Percentiles rank a stretch among this genome's conserved stretches.
Conservation (phyloP, 2,329 filamentous ascomycete species). For the Beauveria scarabaeidicola region DNA sequence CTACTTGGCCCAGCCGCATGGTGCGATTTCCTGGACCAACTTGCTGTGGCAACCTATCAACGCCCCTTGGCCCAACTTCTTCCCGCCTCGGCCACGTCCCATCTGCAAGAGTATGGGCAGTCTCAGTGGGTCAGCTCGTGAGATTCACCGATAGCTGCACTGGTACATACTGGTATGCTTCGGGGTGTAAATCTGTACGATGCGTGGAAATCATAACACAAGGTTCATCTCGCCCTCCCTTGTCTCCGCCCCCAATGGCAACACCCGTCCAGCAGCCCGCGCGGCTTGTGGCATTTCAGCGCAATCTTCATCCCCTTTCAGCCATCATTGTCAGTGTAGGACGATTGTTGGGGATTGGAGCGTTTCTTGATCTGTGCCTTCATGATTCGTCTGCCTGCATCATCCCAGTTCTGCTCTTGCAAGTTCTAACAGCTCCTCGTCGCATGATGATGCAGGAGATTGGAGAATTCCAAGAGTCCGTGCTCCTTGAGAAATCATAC, state of each 20-base stretch:
- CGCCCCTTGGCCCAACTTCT: slow-evolving; percentile 2
- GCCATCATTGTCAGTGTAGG: not conserved
- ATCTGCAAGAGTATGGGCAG: slow-evolving; percentile 1
- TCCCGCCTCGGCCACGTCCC: slow-evolving; percentile 5
- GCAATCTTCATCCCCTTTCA: not conserved
- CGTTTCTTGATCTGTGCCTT: not conserved
- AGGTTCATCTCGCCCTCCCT: slow-evolving; percentile 7
- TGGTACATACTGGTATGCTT: no score
- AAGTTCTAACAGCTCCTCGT: not conserved
- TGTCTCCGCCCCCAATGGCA: not conserved
- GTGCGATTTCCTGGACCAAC: slow-evolving; percentile 1
- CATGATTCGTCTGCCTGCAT: slow-evolving; percentile 9
- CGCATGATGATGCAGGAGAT: slow-evolving; percentile 9
- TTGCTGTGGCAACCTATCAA: slow-evolving; percentile 8
- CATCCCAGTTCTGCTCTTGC: not conserved
- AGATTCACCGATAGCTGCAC: slow-evolving; percentile 9
- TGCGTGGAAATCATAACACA: not conserved
- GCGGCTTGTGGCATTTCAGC: not conserved
- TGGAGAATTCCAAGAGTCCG: slow-evolving; percentile 5
- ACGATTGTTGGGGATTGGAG: not conserved
- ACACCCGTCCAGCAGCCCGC: not conserved
- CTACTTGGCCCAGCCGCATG: slow-evolving; percentile 6
- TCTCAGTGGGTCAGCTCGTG: not conserved
- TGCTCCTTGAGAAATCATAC: slow-evolving; percentile 8
- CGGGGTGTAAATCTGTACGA: not conserved